Evolutionary conservation across 805 yeast species (phyloP).

Genomic region (Wickerhamiella sorbophila): DNA sequence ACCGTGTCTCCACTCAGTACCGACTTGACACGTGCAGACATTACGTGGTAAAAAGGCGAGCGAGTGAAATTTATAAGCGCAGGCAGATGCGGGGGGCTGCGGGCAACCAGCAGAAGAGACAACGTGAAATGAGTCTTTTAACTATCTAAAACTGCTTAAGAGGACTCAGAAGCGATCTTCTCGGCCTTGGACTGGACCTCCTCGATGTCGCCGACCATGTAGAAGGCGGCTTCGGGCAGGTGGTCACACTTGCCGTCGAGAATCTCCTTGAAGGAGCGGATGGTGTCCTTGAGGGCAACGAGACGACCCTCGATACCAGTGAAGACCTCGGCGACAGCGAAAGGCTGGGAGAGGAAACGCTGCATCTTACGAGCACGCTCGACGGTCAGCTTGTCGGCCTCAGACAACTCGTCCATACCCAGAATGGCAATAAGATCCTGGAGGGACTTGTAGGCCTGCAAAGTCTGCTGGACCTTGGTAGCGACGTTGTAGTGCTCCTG

Average conservation of each 20-base stretch:
- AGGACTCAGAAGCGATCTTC: slow-evolving; percentile 79
- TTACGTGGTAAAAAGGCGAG: not conserved
- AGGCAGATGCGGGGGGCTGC: no score
- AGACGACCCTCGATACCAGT: slow-evolving; percentile 98
- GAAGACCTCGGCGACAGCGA: slow-evolving; percentile 99
- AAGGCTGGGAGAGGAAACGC: slow-evolving; percentile 99
- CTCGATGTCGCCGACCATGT: slow-evolving; percentile 99
- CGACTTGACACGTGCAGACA: slow-evolving; percentile 48
- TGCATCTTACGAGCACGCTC: slow-evolving; percentile 99
- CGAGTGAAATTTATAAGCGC: no score
- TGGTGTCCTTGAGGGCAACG: slow-evolving; percentile 92
- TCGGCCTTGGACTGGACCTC: slow-evolving; percentile 98
- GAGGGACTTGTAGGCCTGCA: slow-evolving; percentile 98
- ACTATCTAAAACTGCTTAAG: slow-evolving; percentile 7
- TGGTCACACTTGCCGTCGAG: slow-evolving; percentile 97
- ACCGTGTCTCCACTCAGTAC: slow-evolving; percentile 61
- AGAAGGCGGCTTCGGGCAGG: slow-evolving; percentile 98
- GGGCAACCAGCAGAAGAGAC: no score
- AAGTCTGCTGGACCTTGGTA: slow-evolving; percentile 88
- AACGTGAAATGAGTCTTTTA: not conserved
- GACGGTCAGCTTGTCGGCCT: slow-evolving; percentile 95
- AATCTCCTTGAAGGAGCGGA: slow-evolving; percentile 89
- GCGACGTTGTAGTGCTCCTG: slow-evolving; percentile 98
- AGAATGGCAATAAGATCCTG: slow-evolving; percentile 99
- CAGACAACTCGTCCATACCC: slow-evolving; percentile 99